phyloP scores from a whole-genome alignment of 2,329 filamentous ascomycete species.

The Paecilomyces niveus region DNA sequence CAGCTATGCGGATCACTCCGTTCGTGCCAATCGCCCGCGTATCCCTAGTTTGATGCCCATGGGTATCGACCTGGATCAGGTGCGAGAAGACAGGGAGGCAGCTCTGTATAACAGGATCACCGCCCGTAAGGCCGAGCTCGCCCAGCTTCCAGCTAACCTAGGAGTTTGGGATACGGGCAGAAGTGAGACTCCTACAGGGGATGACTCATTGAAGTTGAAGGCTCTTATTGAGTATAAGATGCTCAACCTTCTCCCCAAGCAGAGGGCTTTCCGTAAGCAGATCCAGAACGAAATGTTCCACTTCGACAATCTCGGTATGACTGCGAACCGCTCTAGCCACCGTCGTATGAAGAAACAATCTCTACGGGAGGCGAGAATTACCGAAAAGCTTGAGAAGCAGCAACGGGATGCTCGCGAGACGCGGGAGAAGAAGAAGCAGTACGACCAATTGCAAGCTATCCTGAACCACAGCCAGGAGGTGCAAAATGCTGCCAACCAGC shows the following conservation, averaged over 20 bases:
- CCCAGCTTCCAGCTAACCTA: constrained; percentile 75
- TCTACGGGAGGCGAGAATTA: constrained; percentile 88
- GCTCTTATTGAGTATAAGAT: constrained; percentile 95
- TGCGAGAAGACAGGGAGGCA: constrained; percentile 79
- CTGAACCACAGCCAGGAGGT: constrained; percentile 76
- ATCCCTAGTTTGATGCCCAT: constrained; percentile 84
- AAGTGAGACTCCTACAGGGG: constrained; percentile 61
- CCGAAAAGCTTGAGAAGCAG: constrained; percentile 98
- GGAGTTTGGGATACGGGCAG: constrained; percentile 74
- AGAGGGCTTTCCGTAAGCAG: constrained; percentile 75
- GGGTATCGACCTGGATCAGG: constrained; percentile 77
- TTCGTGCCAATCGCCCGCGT: constrained; percentile 67
- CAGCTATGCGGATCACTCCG: constrained; percentile 70
- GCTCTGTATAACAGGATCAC: constrained; percentile 86
- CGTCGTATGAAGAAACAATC: constrained; percentile 97
- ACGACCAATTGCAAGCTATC: constrained; percentile 83
- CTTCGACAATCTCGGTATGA: constrained; percentile 95
- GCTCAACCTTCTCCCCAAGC: constrained; percentile 78
- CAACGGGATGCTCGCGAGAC: constrained; percentile 93
- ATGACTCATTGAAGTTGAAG: constrained; percentile 79
- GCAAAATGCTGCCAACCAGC: constrained; percentile 56
- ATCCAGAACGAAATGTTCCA: constrained; percentile 89
- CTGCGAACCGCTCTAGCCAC: constrained; percentile 83
- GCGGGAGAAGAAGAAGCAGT: constrained; percentile 95
- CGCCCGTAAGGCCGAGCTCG: constrained; percentile 76